phyloP scores from a whole-genome alignment of 1,139 yeast species.

The Yamadazyma mexicana region DNA sequence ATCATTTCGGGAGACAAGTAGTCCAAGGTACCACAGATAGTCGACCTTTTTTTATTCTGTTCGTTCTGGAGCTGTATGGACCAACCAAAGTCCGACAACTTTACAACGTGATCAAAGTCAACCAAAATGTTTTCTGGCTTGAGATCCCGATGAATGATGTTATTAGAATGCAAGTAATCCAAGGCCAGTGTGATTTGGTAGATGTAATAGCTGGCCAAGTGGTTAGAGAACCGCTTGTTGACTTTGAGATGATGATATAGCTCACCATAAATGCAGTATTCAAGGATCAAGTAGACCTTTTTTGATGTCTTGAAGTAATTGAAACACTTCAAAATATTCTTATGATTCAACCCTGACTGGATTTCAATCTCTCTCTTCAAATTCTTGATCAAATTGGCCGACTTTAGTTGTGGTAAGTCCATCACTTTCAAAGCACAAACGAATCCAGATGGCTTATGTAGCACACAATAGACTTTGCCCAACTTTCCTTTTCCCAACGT shows the following conservation, averaged over 20 bases:
- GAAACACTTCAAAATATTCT: constrained; percentile 74
- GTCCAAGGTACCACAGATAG: constrained; percentile 94
- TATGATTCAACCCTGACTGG: constrained; percentile 75
- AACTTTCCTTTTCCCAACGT: constrained; percentile 91
- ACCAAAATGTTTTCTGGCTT: constrained; percentile 89
- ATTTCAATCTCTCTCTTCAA: constrained; percentile 90
- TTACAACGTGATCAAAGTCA: constrained; percentile 69
- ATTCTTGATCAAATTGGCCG: constrained; percentile 80
- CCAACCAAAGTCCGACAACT: constrained; percentile 96
- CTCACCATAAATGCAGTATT: constrained; percentile 86
- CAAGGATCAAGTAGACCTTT: constrained; percentile 80
- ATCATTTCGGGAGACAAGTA: constrained; percentile 96
- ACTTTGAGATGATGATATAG: constrained; percentile 67
- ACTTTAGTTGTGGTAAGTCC: constrained; percentile 76
- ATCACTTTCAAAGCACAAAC: constrained; percentile 89
- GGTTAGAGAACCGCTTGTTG: constrained; percentile 67
- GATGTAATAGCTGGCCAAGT: constrained; percentile 73
- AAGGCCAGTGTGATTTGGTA: constrained; percentile 83
- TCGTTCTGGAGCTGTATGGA: constrained; percentile 48
- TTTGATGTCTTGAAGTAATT: constrained; percentile 83
- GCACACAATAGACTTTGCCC: constrained; percentile 89
- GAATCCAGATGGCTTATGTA: constrained; percentile 71
- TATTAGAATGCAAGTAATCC: constrained; percentile 69
- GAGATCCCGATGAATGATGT: constrained; percentile 86
- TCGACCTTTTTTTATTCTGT: constrained; percentile 49